These are phyloP conservation scores for Fusarium decemcellulare DNA, from an alignment of 2,329 filamentous ascomycete genomes.

Conservation along the genomic window DNA sequence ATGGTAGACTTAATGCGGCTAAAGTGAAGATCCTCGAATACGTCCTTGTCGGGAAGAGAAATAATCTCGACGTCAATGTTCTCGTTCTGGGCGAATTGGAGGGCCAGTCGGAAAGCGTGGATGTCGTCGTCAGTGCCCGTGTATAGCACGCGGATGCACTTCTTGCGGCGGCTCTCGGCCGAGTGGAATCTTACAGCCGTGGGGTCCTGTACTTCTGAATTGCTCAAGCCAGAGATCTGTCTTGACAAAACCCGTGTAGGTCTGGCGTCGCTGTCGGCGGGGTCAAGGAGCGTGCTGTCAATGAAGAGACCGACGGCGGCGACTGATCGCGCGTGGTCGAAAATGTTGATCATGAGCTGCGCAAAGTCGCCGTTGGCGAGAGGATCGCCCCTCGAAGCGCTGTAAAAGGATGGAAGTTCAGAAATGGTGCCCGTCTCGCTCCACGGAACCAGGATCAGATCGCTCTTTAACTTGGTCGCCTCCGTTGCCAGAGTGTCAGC, in stretches of 20 bases:
- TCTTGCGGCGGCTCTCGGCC: conserved; percentile 33
- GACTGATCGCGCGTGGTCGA: conserved; percentile 12
- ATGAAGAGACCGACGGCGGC: conserved; percentile 23
- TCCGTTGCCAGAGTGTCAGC: conserved; percentile 82
- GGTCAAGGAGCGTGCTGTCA: conserved; percentile 26
- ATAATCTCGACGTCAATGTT: conserved; percentile 19
- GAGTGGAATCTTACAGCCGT: conserved; percentile 24
- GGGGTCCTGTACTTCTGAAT: conserved; percentile 15
- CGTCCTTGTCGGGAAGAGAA: conserved; percentile 10
- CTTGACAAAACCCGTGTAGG: conserved; percentile 11
- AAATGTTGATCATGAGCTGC: conserved; percentile 20
- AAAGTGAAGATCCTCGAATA: conserved; percentile 11
- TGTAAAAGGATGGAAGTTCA: conserved; percentile 31
- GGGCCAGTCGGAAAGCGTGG: conserved; percentile 82
- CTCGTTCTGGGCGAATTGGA: conserved; percentile 83
- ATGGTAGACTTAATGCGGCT: conserved; percentile 16
- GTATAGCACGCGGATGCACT: conserved; percentile 89
- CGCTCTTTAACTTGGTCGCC: conserved; percentile 76
- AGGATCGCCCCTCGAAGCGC: conserved; percentile 21
- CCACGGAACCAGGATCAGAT: conserved; percentile 89
- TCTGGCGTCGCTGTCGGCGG: neutral
- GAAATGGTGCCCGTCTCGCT: conserved; percentile 58
- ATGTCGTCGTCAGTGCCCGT: conserved; percentile 87
- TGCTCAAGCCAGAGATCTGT: conserved; percentile 15
- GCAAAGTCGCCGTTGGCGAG: conserved; percentile 32